phyloP scores from a whole-genome alignment of 2,329 filamentous ascomycete species.

The Ascochyta fabae region DNA sequence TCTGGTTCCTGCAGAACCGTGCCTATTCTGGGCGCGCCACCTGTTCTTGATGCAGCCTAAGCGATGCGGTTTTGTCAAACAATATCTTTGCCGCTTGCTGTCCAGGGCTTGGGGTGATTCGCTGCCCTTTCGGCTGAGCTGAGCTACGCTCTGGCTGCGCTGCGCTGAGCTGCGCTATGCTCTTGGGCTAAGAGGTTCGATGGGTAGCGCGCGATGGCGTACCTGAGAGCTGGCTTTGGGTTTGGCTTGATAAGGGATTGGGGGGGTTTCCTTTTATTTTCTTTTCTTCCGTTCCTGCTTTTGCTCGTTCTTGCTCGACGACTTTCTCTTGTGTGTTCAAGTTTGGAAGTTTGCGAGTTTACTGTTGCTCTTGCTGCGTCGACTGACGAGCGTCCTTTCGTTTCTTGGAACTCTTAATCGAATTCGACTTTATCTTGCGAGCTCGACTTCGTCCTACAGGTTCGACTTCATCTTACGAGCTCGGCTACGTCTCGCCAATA shows the following conservation, averaged over 20 bases:
- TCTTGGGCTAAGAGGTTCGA: neutral
- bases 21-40: conserved; percentile 13
- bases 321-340: neutral
- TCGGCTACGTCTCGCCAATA: neutral
- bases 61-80: neutral
- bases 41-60: neutral
- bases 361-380: conserved; percentile 13
- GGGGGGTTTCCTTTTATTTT: neutral
- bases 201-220: conserved; percentile 14
- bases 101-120: neutral
- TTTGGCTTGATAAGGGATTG: conserved; percentile 14
- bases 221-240: conserved; percentile 3
- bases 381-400: conserved; percentile 15
- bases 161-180: conserved; percentile 7
- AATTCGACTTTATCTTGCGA: neutral
- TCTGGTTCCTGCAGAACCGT: neutral
- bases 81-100: neutral
- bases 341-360: neutral
- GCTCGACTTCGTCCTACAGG: neutral
- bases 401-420: neutral
- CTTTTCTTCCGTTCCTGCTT: conserved; percentile 1
- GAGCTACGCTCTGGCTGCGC: neutral
- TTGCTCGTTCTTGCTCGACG: neutral
- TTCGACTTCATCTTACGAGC: neutral
- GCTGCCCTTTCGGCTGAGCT: neutral